phyloP scores from a whole-genome alignment of 345 rosid genomes.

The Heritiera fomes region DNA sequence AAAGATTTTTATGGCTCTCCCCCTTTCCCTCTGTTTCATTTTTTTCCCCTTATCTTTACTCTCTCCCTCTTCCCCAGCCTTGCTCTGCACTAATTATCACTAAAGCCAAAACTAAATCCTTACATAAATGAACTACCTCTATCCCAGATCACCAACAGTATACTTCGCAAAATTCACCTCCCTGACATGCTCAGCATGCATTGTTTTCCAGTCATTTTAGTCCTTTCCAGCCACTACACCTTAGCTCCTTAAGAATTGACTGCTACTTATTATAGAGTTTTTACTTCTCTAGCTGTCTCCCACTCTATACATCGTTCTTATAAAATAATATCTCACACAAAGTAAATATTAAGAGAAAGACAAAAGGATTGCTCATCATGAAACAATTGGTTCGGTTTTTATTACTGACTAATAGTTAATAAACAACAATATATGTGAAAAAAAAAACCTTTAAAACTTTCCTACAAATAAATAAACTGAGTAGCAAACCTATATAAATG shows the following conservation, averaged over 20 bases:
- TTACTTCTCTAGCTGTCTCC: neutral
- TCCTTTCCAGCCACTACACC: neutral
- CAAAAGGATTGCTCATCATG: neutral
- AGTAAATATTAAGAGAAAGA: neutral
- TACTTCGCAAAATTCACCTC: neutral
- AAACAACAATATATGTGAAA: neutral
- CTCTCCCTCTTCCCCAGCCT: neutral
- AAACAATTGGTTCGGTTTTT: neutral
- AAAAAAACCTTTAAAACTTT: neutral
- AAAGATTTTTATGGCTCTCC: neutral
- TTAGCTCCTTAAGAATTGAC: neutral
- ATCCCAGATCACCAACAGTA: neutral
- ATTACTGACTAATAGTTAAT: neutral
- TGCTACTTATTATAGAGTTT: neutral
- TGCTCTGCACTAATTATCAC: neutral
- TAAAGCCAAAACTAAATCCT: neutral
- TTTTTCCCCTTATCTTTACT: neutral
- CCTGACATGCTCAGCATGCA: neutral
- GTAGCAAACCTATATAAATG: neutral
- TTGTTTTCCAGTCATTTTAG: neutral
- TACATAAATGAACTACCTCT: neutral
- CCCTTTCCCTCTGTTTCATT: neutral
- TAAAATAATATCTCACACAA: neutral
- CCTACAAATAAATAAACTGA: neutral
- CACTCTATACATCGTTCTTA: neutral